Conservation (phyloP, 164 flowering plant species). For the Magnolia kwangsiensis region DNA sequence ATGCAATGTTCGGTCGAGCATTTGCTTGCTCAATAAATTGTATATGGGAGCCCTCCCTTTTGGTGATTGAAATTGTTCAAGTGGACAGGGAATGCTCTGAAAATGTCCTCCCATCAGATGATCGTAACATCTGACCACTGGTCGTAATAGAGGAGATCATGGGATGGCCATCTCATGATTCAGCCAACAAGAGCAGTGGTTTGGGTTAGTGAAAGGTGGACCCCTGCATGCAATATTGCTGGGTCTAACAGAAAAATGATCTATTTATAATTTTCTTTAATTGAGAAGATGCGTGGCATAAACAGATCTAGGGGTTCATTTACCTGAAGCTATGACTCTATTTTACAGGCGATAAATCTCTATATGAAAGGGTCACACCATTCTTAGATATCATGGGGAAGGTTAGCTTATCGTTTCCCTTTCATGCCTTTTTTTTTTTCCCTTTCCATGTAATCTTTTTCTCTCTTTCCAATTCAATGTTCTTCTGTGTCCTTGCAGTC, state of each 20-base stretch:
- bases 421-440: neutral
- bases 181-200: neutral
- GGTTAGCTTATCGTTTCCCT: conserved; percentile 33
- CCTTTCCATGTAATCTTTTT: too few relatives aligned
- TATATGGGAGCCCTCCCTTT: neutral
- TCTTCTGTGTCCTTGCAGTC: conserved; percentile 44
- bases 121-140: neutral
- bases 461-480: neutral
- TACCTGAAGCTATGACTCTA: conserved; percentile 24
- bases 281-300: neutral
- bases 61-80: neutral
- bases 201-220: neutral
- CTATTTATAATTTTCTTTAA: neutral
- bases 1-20: too few relatives aligned
- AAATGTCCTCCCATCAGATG: neutral
- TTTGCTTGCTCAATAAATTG: too few relatives aligned
- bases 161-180: neutral
- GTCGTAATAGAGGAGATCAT: neutral
- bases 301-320: neutral
- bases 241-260: neutral
- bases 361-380: conserved; percentile 64
- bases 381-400: conserved; percentile 92
- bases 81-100: neutral
- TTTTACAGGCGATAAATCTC: conserved; percentile 69
- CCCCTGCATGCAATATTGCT: neutral